phyloP scores from a whole-genome alignment of 257 asterid species.

The Solanum lycopersicoides region DNA sequence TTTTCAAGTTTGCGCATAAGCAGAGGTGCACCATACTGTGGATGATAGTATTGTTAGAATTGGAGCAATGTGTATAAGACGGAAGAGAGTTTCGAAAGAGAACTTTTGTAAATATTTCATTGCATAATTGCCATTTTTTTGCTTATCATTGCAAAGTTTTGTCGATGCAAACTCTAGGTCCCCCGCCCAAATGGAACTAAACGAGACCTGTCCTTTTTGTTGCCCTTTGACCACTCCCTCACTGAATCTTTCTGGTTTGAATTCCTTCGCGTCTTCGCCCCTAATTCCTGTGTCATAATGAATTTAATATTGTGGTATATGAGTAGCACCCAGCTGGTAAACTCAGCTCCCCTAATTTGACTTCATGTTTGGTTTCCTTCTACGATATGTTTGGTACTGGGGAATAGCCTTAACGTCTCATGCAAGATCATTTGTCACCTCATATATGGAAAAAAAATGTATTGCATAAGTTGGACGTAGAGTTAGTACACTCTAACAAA shows the following conservation, averaged over 20 bases:
- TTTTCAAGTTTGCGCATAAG: too few relatives aligned
- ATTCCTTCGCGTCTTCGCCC: background rate
- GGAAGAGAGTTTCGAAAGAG: too few relatives aligned
- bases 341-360: background rate
- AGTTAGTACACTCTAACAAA: background rate
- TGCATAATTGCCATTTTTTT: too few relatives aligned
- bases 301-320: background rate
- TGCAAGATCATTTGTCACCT: slow-evolving; percentile 27
- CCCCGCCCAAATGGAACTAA: too few relatives aligned
- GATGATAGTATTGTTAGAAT: too few relatives aligned
- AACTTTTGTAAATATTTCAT: too few relatives aligned
- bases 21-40: too few relatives aligned
- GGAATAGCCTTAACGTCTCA: slow-evolving; percentile 21
- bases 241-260: background rate
- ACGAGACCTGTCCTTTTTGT: too few relatives aligned
- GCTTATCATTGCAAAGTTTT: too few relatives aligned
- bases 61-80: too few relatives aligned
- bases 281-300: background rate
- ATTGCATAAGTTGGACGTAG: background rate
- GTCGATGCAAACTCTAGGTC: too few relatives aligned
- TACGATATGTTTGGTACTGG: background rate
- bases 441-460: background rate
- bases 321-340: background rate
- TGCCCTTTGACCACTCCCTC: background rate
- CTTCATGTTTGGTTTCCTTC: slow-evolving; percentile 10